Conservation (phyloP, 805 yeast genomes). For the Starmerella ratchasimensis region DNA sequence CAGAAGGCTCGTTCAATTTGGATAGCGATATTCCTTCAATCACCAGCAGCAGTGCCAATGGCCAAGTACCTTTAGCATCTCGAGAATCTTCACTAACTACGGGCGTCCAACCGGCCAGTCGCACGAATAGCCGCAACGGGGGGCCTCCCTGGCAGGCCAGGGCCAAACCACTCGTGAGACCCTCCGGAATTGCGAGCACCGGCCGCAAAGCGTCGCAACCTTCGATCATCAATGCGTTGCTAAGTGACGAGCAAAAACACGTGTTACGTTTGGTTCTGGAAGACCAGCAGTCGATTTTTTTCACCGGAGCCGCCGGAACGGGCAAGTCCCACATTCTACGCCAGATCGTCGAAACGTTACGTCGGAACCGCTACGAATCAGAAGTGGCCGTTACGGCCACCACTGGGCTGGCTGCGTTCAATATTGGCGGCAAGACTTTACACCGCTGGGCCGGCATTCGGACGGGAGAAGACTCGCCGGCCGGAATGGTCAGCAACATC, state of each 20-base stretch:
- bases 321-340: constrained; percentile 79
- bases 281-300: constrained; percentile 57
- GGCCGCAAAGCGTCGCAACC: constrained; percentile 6
- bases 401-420: constrained; percentile 88
- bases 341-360: constrained; percentile 44
- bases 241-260: constrained; percentile 33
- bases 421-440: constrained; percentile 77
- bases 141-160: constrained; percentile 12
- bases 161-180: constrained; percentile 13
- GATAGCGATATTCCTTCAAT: no score
- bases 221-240: constrained; percentile 7
- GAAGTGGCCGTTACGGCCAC: constrained; percentile 82
- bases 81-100: neutral
- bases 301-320: constrained; percentile 97
- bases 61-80: neutral
- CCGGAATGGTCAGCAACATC: constrained; percentile 4
- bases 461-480: constrained; percentile 41
- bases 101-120: constrained; percentile 3
- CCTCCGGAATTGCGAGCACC: constrained; percentile 12
- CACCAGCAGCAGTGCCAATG: no score
- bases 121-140: neutral
- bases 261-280: constrained; percentile 47
- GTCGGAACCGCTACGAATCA: constrained; percentile 25
- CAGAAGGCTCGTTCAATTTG: no score
- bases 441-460: constrained; percentile 80